Conservation (phyloP, 2,329 filamentous ascomycete genomes). For the Venturia nashicola region DNA sequence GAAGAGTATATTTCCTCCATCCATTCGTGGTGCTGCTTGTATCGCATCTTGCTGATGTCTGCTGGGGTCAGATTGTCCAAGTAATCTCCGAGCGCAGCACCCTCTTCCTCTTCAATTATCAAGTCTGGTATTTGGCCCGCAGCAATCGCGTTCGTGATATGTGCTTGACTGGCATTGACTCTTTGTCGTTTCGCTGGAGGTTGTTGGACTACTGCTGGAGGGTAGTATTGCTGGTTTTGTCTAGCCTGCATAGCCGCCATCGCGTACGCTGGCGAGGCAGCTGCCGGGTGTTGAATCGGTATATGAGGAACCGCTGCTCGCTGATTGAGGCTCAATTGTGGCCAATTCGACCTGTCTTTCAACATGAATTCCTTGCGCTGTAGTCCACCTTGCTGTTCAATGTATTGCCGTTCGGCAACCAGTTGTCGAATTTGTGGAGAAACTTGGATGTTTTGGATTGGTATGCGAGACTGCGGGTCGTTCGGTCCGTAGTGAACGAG, state of each 20-base stretch:
- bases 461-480: constrained; percentile 61
- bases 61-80: constrained; percentile 83
- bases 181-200: constrained; percentile 34
- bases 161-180: constrained; percentile 21
- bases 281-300: constrained; percentile 11
- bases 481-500: constrained; percentile 77
- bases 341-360: constrained; percentile 81
- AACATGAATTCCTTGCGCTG: constrained; percentile 91
- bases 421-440: constrained; percentile 45
- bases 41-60: constrained; percentile 77
- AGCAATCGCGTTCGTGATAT: constrained; percentile 18
- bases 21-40: constrained; percentile 95
- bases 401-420: constrained; percentile 47
- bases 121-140: constrained; percentile 27
- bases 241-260: constrained; percentile 1
- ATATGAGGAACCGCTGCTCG: constrained; percentile 10
- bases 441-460: constrained; percentile 53
- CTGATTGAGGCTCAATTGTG: constrained; percentile 49
- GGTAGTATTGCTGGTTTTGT: constrained; percentile 16
- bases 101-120: constrained; percentile 75
- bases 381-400: constrained; percentile 66
- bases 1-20: constrained; percentile 96
- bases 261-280: neutral
- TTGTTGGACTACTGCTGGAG: constrained; percentile 8
- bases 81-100: constrained; percentile 73